Conservation (phyloP, 805 yeast species). For the Kodamaea kaohsiungensis region DNA sequence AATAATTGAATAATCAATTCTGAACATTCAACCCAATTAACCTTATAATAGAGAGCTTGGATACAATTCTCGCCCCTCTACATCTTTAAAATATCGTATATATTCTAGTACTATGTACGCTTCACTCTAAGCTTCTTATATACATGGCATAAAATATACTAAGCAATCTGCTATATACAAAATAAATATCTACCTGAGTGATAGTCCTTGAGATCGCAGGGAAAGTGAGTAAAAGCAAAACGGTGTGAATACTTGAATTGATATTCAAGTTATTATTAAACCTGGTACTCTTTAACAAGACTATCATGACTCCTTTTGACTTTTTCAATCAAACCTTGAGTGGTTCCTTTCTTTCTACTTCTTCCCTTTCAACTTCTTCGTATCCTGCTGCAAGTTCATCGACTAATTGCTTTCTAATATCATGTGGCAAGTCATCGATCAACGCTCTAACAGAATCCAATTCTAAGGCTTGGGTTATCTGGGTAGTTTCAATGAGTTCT, state of each 20-base stretch:
- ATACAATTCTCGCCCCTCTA: too few species aligned
- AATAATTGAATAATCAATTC: too few species aligned
- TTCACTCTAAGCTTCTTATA: not conserved
- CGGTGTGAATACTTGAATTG: not conserved
- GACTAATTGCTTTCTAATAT: conserved; percentile 27
- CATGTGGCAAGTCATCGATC: conserved; percentile 39
- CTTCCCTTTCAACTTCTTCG: not conserved
- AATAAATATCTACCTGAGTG: not conserved
- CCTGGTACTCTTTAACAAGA: not conserved
- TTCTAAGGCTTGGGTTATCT: conserved; percentile 14
- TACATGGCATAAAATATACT: not conserved
- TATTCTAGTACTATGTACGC: not conserved
- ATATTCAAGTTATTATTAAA: not conserved
- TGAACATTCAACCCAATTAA: too few species aligned
- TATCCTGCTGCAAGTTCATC: conserved; percentile 3
- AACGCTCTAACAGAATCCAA: conserved; percentile 29
- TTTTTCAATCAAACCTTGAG: not conserved
- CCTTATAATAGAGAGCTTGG: too few species aligned
- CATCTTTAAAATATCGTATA: not conserved
- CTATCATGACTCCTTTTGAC: too few species aligned
- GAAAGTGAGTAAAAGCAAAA: not conserved
- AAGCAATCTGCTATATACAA: not conserved
- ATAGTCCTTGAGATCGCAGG: not conserved
- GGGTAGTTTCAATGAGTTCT: conserved; percentile 20
- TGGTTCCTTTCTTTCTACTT: not conserved